A percentile compares a stretch with the other conserved stretches of the same genome.
These are phyloP conservation scores for Fusarium veterinarium DNA, from an alignment of 2,329 filamentous ascomycete species.

Conservation along the genomic window DNA sequence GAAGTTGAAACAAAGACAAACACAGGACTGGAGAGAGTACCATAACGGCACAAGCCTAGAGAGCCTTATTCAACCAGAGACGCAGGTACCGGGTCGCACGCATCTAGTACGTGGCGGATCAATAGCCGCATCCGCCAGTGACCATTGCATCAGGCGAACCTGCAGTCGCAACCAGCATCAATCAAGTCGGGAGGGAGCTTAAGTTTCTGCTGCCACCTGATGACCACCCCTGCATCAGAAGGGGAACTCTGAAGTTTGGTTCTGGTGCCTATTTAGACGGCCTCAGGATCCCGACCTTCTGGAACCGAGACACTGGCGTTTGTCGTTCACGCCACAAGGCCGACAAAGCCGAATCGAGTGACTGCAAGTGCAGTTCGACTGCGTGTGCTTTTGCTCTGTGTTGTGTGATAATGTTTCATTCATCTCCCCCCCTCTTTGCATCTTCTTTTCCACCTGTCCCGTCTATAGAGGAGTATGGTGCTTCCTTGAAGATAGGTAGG, in stretches of 20 bases:
- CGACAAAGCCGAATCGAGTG: background rate
- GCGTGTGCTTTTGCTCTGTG: background rate
- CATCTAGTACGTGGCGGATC: conserved; percentile 14
- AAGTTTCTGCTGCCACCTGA: conserved; percentile 8
- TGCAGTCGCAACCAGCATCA: conserved; percentile 16
- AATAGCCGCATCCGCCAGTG: conserved; percentile 4
- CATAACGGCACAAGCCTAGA: background rate
- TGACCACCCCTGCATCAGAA: background rate
- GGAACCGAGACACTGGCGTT: conserved; percentile 33
- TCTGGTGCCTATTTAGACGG: background rate
- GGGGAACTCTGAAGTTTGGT: background rate
- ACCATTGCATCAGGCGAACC: background rate
- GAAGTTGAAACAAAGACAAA: conserved; percentile 13
- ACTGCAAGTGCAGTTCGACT: conserved; percentile 5
- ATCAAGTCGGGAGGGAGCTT: conserved; percentile 18
- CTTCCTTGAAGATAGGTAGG: background rate
- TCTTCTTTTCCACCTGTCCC: background rate
- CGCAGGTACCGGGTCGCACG: conserved; percentile 26
- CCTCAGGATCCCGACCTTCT: conserved; percentile 19
- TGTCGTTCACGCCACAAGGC: conserved; percentile 17
- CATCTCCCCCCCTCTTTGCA: background rate
- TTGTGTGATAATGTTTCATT: background rate
- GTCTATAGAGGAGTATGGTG: background rate
- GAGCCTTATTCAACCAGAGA: conserved; percentile 14
- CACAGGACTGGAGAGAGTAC: conserved; percentile 3